These are phyloP conservation scores for Sabuloglossum arenarium DNA, from an alignment of 495 filamentous ascomycete species.

Conservation along the genomic window DNA sequence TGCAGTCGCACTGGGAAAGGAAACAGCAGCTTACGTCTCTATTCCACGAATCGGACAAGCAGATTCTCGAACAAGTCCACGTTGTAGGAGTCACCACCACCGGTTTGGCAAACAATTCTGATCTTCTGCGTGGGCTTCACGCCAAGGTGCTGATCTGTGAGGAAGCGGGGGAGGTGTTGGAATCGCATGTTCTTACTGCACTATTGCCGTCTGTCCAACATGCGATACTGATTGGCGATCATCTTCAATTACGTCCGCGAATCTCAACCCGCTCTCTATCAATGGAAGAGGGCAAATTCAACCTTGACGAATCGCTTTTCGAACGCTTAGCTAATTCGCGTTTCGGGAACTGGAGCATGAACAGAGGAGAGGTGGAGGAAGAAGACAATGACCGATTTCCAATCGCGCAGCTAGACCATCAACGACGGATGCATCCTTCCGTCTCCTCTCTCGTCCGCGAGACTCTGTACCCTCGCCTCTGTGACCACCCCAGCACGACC, in stretches of 20 bases:
- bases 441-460: slow-evolving; percentile 37
- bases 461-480: slow-evolving; percentile 41
- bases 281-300: slow-evolving; percentile 32
- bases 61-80: slow-evolving; percentile 29
- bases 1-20: slow-evolving; percentile 14
- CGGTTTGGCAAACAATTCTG: slow-evolving; percentile 44
- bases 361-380: background rate
- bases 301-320: slow-evolving; percentile 46
- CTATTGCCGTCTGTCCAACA: slow-evolving; percentile 52
- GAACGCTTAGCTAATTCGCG: slow-evolving; percentile 33
- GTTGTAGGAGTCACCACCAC: slow-evolving; percentile 59
- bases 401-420: slow-evolving; percentile 32
- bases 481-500: slow-evolving; percentile 31
- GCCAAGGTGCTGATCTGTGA: slow-evolving; percentile 55
- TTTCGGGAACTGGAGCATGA: background rate
- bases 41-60: slow-evolving; percentile 26
- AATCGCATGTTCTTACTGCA: slow-evolving; percentile 46
- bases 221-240: slow-evolving; percentile 57
- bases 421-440: slow-evolving; percentile 56
- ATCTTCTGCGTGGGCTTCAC: slow-evolving; percentile 35
- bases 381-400: slow-evolving; percentile 25
- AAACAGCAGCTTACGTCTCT: slow-evolving; percentile 19
- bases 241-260: slow-evolving; percentile 46
- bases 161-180: slow-evolving; percentile 60
- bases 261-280: slow-evolving; percentile 43